A percentile compares a stretch with the other conserved stretches of the same genome.
phyloP scores from a whole-genome alignment of 441 rosid genomes.

The Breynia disticha region DNA sequence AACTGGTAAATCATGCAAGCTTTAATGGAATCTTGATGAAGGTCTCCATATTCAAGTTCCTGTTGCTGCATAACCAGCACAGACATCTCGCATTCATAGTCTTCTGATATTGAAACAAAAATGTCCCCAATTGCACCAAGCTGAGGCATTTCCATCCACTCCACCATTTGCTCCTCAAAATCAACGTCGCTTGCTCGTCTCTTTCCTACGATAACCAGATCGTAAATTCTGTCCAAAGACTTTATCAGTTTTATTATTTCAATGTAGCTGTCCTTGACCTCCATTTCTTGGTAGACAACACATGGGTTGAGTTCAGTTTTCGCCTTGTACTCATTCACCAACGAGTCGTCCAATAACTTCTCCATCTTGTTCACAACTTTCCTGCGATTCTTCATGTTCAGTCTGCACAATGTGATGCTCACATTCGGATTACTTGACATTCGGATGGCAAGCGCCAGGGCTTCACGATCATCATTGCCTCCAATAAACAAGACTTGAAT shows the following conservation, averaged over 20 bases:
- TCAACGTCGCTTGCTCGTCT: background rate
- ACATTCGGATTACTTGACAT: constrained; percentile 50
- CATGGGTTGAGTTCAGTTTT: background rate
- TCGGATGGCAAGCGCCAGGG: constrained; percentile 22
- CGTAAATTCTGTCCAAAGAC: constrained; percentile 6
- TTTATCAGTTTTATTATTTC: constrained; percentile 13
- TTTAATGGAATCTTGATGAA: too few relatives aligned
- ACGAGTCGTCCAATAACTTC: too few relatives aligned
- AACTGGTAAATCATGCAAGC: too few relatives aligned
- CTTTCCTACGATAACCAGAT: constrained; percentile 28
- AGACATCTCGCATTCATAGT: constrained; percentile 12
- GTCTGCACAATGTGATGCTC: constrained; percentile 30
- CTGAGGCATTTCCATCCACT: constrained; percentile 28
- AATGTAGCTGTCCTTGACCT: background rate
- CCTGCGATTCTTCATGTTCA: constrained; percentile 4
- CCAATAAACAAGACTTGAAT: constrained; percentile 50
- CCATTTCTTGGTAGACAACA: background rate
- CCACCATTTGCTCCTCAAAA: constrained; percentile 11
- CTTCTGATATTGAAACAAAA: constrained; percentile 13
- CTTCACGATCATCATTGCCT: constrained; percentile 37
- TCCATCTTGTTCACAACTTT: background rate
- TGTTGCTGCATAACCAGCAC: constrained; percentile 23
- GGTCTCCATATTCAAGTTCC: background rate
- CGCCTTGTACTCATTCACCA: constrained; percentile 2
- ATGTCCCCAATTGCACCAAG: constrained; percentile 33